Percentiles rank a stretch among this genome's conserved stretches.
Evolutionary conservation across 1,284 basidiomycete genomes (phyloP).

Genomic region (Ceratobasidium sp.): DNA sequence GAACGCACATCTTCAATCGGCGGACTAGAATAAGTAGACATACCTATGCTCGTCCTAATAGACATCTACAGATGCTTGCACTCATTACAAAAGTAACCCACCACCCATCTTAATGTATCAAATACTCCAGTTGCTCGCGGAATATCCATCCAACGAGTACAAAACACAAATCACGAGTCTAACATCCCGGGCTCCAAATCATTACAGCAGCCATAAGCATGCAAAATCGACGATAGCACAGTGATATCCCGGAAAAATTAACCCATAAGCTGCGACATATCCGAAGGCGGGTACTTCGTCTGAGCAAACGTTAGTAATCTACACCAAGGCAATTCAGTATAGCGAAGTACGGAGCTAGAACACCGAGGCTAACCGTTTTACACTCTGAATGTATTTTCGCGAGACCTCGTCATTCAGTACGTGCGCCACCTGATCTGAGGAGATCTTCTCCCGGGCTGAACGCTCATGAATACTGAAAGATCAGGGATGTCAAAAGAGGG

Average conservation of each 20-base stretch:
- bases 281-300: slow-evolving; percentile 91
- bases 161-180: neutral
- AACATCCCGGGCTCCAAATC: neutral
- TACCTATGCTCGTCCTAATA: too few relatives aligned
- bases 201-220: slow-evolving; percentile 30
- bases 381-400: slow-evolving; percentile 97
- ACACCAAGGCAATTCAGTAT: slow-evolving; percentile 2
- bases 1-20: slow-evolving; percentile 17
- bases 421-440: slow-evolving; percentile 95
- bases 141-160: neutral
- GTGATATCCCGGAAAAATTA: slow-evolving; percentile 50
- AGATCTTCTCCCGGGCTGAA: slow-evolving; percentile 96
- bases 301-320: slow-evolving; percentile 94
- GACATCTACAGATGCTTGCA: neutral
- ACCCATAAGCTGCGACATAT: slow-evolving; percentile 92
- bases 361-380: slow-evolving; percentile 79
- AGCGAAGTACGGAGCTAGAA: neutral
- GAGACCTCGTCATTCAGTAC: slow-evolving; percentile 99
- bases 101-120: slow-evolving; percentile 17
- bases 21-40: slow-evolving; percentile 11
- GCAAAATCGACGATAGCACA: neutral
- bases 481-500: neutral
- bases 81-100: slow-evolving; percentile 15
- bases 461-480: slow-evolving; percentile 95
- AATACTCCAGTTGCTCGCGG: neutral